Evolutionary conservation across 129 eudicot species (phyloP), one percentile per base, ranked within the genome.

Genomic region (Oenanthe sinensis): DNA sequence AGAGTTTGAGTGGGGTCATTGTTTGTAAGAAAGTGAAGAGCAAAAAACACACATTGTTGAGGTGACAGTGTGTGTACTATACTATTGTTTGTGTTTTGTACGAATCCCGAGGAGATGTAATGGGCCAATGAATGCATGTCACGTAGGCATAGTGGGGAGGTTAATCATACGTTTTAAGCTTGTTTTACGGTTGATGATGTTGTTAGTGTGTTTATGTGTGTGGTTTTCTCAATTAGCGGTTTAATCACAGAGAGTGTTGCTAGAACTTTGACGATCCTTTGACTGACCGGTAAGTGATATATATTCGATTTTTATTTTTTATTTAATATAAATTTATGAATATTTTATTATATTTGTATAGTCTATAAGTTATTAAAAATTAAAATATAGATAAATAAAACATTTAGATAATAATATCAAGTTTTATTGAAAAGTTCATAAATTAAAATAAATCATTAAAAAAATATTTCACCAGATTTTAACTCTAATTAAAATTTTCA

Each of bases 71-170:
- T 45, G 82, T 49, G 83, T 52, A 30, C 5, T 8, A 6, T 28
- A 36, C 65, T 40, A 37, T 58, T 81, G 26, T 73, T 46, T 81
- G 71, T 79, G 58, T 55, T 67, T 26, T 74, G 75, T 36, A 47
- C 79, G 90, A 81, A 86, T 91, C 90, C 90, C 90, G 80, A 83
- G 79, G 86, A 78, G 76, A 26, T 54, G 82, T 52, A 39, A 20
- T 48, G 0, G 74, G 60, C 92, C 77, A 89, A 87, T 91, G 45
- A 49, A 16, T 14, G 55, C 33, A 1, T 3, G 87, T 22, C 97
- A 89, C 92, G 90, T 87, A 78, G 77, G 79, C 24, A 77, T 28
- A 47, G 78, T 80, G 75, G 76, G 49, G 49, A 39, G 37, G 77
- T 74, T 75, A 78, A 80, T 85, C 87, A 89, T 84, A 82, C 85